Evolutionary conservation across 108 stramenopile genomes (phyloP).

Genomic region (Schizochytrium sp.): DNA sequence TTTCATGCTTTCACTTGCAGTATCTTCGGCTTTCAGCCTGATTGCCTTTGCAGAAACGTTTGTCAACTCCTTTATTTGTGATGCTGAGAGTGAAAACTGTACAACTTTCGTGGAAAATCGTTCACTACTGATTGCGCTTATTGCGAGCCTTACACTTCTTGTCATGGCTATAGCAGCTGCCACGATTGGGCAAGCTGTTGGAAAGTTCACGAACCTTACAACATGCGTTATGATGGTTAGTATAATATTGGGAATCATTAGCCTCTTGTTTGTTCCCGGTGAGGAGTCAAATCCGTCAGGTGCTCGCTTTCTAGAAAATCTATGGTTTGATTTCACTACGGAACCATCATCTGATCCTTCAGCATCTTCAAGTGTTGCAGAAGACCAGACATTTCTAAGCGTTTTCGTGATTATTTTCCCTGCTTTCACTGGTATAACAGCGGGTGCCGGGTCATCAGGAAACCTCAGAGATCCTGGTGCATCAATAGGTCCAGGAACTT

Average conservation of each 20-base stretch:
- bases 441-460: slow-evolving; percentile 62
- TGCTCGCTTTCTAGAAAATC: slow-evolving; percentile 2
- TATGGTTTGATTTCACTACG: slow-evolving; percentile 20
- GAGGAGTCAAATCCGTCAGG: background rate
- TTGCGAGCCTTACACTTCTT: slow-evolving; percentile 18
- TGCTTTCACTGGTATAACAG: slow-evolving; percentile 60
- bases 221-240: background rate
- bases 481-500: slow-evolving; percentile 51
- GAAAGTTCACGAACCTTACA: slow-evolving; percentile 26
- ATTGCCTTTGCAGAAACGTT: slow-evolving; percentile 61
- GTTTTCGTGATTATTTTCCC: slow-evolving; percentile 63
- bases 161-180: background rate
- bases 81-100: background rate
- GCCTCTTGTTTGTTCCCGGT: slow-evolving; percentile 14
- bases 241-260: slow-evolving; percentile 21
- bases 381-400: background rate
- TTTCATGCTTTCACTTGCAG: slow-evolving; percentile 34
- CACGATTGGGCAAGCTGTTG: background rate
- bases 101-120: slow-evolving; percentile 17
- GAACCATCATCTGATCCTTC: background rate
- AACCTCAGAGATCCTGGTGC: slow-evolving; percentile 57
- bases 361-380: background rate
- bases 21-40: slow-evolving; percentile 53
- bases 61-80: slow-evolving; percentile 32
- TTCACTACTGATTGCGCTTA: background rate